Conservation (phyloP, 2,329 filamentous ascomycete species). For the Apiospora rasikravindrae region DNA sequence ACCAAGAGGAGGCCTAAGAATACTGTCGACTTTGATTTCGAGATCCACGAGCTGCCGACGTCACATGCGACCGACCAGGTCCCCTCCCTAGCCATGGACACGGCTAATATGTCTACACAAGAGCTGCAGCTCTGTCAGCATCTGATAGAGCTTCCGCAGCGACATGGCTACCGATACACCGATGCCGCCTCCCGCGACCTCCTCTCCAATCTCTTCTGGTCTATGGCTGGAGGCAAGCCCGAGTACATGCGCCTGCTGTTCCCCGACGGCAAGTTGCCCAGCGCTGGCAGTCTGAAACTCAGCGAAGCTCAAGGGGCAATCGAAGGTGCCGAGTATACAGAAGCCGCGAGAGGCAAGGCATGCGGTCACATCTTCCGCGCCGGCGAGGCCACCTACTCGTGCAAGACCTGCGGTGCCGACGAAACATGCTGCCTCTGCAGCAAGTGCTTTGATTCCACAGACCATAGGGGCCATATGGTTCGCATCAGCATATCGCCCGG, state of each 20-base stretch:
- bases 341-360: constrained; percentile 86
- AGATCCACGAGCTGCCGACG: constrained; percentile 1
- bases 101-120: constrained; percentile 60
- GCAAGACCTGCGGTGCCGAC: constrained; percentile 91
- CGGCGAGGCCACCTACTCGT: constrained; percentile 92
- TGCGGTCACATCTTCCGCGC: constrained; percentile 97
- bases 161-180: constrained; percentile 77
- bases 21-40: neutral
- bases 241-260: constrained; percentile 84
- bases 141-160: constrained; percentile 76
- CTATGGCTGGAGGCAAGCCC: constrained; percentile 75
- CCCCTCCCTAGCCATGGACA: constrained; percentile 50
- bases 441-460: constrained; percentile 92
- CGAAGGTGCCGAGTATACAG: constrained; percentile 93
- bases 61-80: constrained; percentile 22
- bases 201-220: constrained; percentile 82
- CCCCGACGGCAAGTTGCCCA: constrained; percentile 70
- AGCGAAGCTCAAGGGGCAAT: constrained; percentile 88
- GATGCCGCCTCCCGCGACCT: constrained; percentile 74
- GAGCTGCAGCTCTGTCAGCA: constrained; percentile 86
- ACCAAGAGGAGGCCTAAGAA: neutral
- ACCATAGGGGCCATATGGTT: constrained; percentile 92
- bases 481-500: constrained; percentile 86
- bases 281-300: constrained; percentile 72
- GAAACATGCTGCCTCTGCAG: constrained; percentile 96